phyloP scores from a whole-genome alignment of 2,329 filamentous ascomycete species.

The Fusarium devonianum region DNA sequence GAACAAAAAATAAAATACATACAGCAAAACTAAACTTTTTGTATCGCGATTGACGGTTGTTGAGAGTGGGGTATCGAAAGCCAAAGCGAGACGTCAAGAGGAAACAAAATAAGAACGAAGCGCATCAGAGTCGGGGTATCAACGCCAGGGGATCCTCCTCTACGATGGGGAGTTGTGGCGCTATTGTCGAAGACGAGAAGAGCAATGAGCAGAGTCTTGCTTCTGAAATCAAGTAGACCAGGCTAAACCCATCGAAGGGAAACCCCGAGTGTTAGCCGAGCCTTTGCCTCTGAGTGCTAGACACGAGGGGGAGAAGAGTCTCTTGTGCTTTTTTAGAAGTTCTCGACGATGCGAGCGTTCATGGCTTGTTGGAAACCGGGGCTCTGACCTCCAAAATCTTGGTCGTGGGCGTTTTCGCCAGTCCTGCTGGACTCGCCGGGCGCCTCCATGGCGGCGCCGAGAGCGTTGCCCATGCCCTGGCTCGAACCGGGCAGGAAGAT shows the following conservation, averaged over 20 bases:
- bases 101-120: constrained; percentile 19
- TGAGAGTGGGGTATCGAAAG: constrained; percentile 30
- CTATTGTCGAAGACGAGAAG: constrained; percentile 32
- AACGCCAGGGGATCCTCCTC: constrained; percentile 13
- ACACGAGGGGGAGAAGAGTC: constrained; percentile 24
- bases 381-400: constrained; percentile 62
- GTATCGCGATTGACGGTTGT: constrained; percentile 3
- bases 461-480: constrained; percentile 61
- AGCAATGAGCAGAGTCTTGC: constrained; percentile 11
- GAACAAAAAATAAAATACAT: constrained; percentile 26
- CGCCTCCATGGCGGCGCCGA: constrained; percentile 53
- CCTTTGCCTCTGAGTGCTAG: constrained; percentile 23
- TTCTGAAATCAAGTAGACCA: constrained; percentile 49
- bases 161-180: constrained; percentile 6
- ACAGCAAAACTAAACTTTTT: constrained; percentile 13
- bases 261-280: constrained; percentile 44
- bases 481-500: constrained; percentile 75
- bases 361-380: constrained; percentile 78
- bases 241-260: constrained; percentile 41
- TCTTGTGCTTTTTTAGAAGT: constrained; percentile 67
- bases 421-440: constrained; percentile 61
- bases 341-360: constrained; percentile 82
- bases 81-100: constrained; percentile 4
- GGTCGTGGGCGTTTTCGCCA: constrained; percentile 49
- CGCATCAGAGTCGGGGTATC: not conserved